Percentiles rank a stretch among this genome's conserved stretches.
These are phyloP conservation scores for Fomitopsis palustris DNA, from an alignment of 1,284 basidiomycete genomes.

Conservation along the genomic window DNA sequence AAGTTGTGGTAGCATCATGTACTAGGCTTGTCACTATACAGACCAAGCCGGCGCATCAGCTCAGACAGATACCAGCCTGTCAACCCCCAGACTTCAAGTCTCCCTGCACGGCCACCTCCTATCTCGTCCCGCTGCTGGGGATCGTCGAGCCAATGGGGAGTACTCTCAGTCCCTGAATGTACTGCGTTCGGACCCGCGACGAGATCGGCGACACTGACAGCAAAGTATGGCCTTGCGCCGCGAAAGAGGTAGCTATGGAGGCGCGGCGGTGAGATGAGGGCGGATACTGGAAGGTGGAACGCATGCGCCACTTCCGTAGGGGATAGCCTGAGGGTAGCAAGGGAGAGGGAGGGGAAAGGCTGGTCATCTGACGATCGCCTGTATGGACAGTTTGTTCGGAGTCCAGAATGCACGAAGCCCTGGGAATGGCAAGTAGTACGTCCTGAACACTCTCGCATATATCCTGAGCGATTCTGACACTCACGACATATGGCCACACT, in stretches of 20 bases:
- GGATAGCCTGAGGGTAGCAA: conserved; percentile 51
- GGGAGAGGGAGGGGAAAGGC: conserved; percentile 57
- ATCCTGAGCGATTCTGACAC: too few relatives aligned
- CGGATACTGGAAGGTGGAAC: conserved; percentile 66
- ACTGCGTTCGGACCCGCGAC: conserved; percentile 26
- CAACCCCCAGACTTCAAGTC: conserved; percentile 74
- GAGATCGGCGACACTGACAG: conserved; percentile 66
- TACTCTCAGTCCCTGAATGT: conserved; percentile 12
- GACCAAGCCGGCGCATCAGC: conserved; percentile 49
- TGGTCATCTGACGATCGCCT: conserved; percentile 25
- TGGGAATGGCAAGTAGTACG: too few relatives aligned
- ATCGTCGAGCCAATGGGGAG: conserved; percentile 20
- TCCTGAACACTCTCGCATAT: too few relatives aligned
- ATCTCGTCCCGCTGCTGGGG: conserved; percentile 36
- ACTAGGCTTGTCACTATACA: conserved; percentile 31
- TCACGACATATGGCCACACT: conserved; percentile 75
- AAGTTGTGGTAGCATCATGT: background rate
- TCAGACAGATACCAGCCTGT: conserved; percentile 77
- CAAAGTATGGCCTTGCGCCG: conserved; percentile 52
- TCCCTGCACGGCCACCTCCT: conserved; percentile 38
- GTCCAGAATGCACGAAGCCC: conserved; percentile 51
- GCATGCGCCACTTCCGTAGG: conserved; percentile 61
- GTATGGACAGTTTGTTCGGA: background rate
- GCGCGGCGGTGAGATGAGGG: conserved; percentile 43
- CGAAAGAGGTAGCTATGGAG: conserved; percentile 55